phyloP scores from a whole-genome alignment of 148 eudicot genomes.

The Amaranthus hypochondriacus region DNA sequence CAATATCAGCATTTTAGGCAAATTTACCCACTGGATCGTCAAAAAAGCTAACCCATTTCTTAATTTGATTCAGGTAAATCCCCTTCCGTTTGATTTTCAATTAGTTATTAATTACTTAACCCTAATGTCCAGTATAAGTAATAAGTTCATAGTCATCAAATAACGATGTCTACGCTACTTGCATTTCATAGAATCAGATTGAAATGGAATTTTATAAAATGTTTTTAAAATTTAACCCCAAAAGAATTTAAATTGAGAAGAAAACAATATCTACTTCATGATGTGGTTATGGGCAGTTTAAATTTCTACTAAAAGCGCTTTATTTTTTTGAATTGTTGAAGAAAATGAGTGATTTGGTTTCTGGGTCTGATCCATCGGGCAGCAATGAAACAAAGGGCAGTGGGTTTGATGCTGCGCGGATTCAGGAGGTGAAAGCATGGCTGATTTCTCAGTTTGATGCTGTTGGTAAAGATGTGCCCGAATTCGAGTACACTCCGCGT shows the following conservation, averaged over 20 bases:
- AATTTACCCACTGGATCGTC: neutral
- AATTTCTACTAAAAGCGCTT: neutral
- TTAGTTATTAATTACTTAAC: neutral
- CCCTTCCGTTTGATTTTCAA: neutral
- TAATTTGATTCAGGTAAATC: neutral
- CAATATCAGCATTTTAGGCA: neutral
- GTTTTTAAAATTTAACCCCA: neutral
- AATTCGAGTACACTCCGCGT: constrained; percentile 82
- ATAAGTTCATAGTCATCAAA: no score
- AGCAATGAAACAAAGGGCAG: constrained; percentile 38
- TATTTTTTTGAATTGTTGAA: constrained; percentile 2
- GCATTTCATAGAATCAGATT: neutral
- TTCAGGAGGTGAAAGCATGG: constrained; percentile 93
- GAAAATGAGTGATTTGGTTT: constrained; percentile 58
- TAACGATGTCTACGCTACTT: no score
- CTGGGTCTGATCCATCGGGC: constrained; percentile 42
- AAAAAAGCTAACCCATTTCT: neutral
- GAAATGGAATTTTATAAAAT: neutral
- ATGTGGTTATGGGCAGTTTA: neutral
- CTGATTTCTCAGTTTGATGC: constrained; percentile 73
- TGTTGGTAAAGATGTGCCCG: constrained; percentile 85
- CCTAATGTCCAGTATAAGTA: neutral
- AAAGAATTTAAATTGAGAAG: neutral
- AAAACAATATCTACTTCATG: neutral
- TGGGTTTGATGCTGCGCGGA: constrained; percentile 69